Evolutionary conservation across 1,284 basidiomycete species (phyloP), one percentile per base, ranked within the genome.

Genomic region (Inonotus obliquus): DNA sequence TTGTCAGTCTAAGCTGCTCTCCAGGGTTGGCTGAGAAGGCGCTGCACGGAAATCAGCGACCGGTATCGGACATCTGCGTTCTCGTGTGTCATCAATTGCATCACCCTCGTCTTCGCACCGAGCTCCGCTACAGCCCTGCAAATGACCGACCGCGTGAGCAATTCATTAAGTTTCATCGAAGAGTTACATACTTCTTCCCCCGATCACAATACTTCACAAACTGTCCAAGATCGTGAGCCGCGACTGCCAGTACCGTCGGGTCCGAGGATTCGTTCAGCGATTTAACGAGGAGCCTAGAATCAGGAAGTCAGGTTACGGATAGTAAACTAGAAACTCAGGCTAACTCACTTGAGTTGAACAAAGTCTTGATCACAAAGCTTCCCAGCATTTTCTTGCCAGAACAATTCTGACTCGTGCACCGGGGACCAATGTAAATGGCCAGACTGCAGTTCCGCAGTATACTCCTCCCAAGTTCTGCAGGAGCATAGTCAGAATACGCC

Each of bases 361-460:
- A 87, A 82, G 69, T 92, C 87, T 61, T 83, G 85, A 65, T 96
- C 93, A 67, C 92, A 91, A 55, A 98, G 75, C 71, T 87, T 93
- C 5, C 76, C 75, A 0, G 91, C 94, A 70, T 99, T 98, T 76
- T 96, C 94, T 70, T 92, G 93, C 96, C 96, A 99, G 76, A 99
- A 99, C 57, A 94, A 87, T 62, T 98, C 96, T 6, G 92, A 93
- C 70, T 95, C 92, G 71, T 99, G 97, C 19, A 94, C 92, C 4
- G 96, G 96, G 5, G 94, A 89, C 92, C 95, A 98, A 4, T 92
- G 91, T 13, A 99, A 77, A 71, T 94, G 92, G 1, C 96, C 96
- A 1, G 92, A 94, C 29, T 86, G 79, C 19, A 99, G 78, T 73
- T 99, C 96, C 0, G 94, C 94, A 6, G 84, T 85, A 72, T 98